A percentile compares a stretch with the other conserved stretches of the same genome.
Conservation (phyloP, 805 yeast genomes). For the Wickerhamiella spandovensis region DNA sequence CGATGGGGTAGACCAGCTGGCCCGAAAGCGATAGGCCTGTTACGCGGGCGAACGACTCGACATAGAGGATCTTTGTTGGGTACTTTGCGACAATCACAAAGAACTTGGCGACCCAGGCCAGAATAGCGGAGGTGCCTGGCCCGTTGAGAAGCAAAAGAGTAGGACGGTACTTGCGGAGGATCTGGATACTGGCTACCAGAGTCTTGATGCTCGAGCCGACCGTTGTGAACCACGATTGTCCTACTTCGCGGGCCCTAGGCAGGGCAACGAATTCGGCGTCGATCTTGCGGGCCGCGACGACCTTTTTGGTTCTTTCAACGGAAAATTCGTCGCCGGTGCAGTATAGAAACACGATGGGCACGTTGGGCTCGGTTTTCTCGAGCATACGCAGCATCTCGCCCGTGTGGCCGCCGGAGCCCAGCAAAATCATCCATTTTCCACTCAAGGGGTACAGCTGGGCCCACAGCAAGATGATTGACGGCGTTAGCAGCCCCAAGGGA, state of each 20-base stretch:
- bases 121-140: conserved; percentile 69
- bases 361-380: conserved; percentile 22
- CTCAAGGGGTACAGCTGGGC: conserved; percentile 13
- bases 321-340: conserved; percentile 44
- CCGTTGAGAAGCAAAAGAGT: conserved; percentile 49
- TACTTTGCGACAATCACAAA: conserved; percentile 2
- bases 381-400: conserved; percentile 84
- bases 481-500: background rate
- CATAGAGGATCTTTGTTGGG: conserved; percentile 50
- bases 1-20: conserved; percentile 46
- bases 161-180: conserved; percentile 27
- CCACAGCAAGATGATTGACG: background rate
- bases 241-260: conserved; percentile 49
- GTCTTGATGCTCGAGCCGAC: conserved; percentile 33
- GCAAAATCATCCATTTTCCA: conserved; percentile 35
- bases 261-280: conserved; percentile 24
- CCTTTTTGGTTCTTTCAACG: conserved; percentile 20
- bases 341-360: conserved; percentile 24
- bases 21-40: conserved; percentile 66
- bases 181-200: conserved; percentile 20
- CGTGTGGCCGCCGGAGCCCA: conserved; percentile 96
- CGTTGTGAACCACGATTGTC: conserved; percentile 38
- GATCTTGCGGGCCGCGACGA: conserved; percentile 7
- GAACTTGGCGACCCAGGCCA: conserved; percentile 20
- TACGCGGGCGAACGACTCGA: conserved; percentile 83